These are phyloP conservation scores for Podosphaera aphanis DNA, from an alignment of 2,329 filamentous ascomycete genomes.

Conservation along the genomic window DNA sequence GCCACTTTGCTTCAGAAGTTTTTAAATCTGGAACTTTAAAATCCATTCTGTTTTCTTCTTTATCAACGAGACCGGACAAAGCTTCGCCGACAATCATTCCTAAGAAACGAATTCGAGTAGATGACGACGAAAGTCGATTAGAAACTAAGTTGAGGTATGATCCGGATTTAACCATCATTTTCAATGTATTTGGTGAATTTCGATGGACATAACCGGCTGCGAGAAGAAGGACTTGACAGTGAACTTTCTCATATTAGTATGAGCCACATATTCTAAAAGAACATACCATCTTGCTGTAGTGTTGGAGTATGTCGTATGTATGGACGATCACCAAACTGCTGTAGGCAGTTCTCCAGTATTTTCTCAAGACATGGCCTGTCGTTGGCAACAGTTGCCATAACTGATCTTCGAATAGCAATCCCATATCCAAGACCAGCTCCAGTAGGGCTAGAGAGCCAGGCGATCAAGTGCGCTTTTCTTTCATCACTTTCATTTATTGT, in stretches of 20 bases:
- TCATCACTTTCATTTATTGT: conserved; percentile 25
- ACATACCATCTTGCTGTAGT: conserved; percentile 67
- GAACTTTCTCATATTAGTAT: conserved; percentile 27
- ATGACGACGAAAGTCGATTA: conserved; percentile 59
- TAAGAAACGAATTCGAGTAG: conserved; percentile 51
- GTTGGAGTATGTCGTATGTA: conserved; percentile 69
- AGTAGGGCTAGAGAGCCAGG: conserved; percentile 41
- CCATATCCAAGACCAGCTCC: conserved; percentile 41
- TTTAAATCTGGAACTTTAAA: conserved; percentile 67
- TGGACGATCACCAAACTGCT: conserved; percentile 61
- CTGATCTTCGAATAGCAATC: conserved; percentile 42
- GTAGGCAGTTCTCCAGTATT: conserved; percentile 43
- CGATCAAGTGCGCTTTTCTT: conserved; percentile 29
- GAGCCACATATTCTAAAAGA: background rate
- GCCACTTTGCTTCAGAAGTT: conserved; percentile 50
- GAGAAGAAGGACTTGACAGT: conserved; percentile 58
- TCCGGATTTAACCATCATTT: conserved; percentile 45
- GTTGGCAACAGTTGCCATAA: conserved; percentile 31
- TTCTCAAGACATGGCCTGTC: conserved; percentile 27
- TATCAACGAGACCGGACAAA: conserved; percentile 32
- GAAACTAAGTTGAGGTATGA: conserved; percentile 59
- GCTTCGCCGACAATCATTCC: conserved; percentile 74
- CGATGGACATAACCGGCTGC: conserved; percentile 54
- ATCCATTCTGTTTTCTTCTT: conserved; percentile 48
- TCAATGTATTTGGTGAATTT: conserved; percentile 38